Evolutionary conservation across 148 eudicot species (phyloP).

Genomic region (Nyssa sinensis): DNA sequence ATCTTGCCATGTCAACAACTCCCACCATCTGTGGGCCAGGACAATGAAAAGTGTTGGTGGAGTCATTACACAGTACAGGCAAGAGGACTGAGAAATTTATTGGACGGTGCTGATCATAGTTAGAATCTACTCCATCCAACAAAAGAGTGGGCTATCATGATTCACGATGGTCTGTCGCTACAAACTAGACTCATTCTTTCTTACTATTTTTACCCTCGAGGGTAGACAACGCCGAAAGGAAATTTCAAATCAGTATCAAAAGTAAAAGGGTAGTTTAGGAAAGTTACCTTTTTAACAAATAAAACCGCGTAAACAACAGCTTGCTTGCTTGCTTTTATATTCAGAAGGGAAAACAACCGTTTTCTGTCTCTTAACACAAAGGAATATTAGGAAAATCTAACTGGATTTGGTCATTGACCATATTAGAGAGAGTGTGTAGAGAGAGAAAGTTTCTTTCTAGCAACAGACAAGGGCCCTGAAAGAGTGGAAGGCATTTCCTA

Average conservation of each 20-base stretch:
- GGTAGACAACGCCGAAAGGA: conserved; percentile 2
- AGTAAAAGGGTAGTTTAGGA: conserved; percentile 9
- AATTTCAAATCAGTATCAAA: conserved; percentile 9
- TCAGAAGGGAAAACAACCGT: conserved; percentile 4
- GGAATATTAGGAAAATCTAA: conserved; percentile 6
- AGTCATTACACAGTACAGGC: no score
- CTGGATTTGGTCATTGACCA: conserved; percentile 12
- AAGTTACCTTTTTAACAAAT: conserved; percentile 19
- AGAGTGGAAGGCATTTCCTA: conserved; percentile 19
- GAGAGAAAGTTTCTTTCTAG: neutral
- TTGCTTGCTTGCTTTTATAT: conserved; percentile 9
- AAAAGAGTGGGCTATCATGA: neutral
- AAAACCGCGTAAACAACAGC: conserved; percentile 33
- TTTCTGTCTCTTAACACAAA: neutral
- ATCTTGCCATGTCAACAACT: no score
- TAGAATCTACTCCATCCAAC: neutral
- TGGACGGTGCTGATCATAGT: neutral
- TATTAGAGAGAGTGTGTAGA: neutral
- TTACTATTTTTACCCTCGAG: neutral
- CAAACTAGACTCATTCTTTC: neutral
- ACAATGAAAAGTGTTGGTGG: no score
- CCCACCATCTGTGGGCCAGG: no score
- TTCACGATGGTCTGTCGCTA: neutral
- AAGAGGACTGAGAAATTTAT: neutral
- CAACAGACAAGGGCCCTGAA: conserved; percentile 24